Evolutionary conservation across 2,329 filamentous ascomycete genomes (phyloP), one percentile per base, ranked within the genome.

Genomic region (Elsinoe arachidis): DNA sequence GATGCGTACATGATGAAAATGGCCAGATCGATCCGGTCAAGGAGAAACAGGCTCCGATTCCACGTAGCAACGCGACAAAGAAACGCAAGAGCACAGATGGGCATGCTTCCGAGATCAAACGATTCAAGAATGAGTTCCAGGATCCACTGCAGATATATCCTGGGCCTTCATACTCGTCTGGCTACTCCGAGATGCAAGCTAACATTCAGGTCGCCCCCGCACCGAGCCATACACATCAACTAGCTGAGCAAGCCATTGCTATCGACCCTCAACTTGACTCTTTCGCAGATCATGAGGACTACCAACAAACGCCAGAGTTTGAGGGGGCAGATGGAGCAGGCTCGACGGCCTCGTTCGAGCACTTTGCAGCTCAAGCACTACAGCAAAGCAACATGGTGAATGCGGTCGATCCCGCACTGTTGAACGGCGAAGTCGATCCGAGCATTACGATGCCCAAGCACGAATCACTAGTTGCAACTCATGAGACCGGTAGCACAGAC

Each of bases 1-100:
- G 83, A 64, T 86, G 83, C 65, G 82, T 85, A 51, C 83, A 86
- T 64, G 82, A 85, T 63, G 81, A 84, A 62, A 78, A 80, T 62
- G 83, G 83, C 52, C 78, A 81, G 57, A 77, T 85, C 23, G 83
- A 86, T 67, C 82, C 82, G 1, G 69, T 83, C 63, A 85, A 85
- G 65, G 80, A 81, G 2, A 79, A 80, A 53, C 82, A 85, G 65
- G 74, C 78, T 21, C 80, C 81, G 2, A 78, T 83, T 39, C 81
- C 82, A 39, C 76, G 82, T 60, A 80, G 79, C 12, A 78, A 78
- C 33, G 75, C 75, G n/a, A 71, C 75, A 38, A 83, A 83, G 67
- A 78, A 80, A 59, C 75, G 79, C 35, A 70, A 74, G 39, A 67
- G 70, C 4, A 73, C 71, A 56, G 78, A 74, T 33, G 74, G 75